These are phyloP conservation scores for Magnusiomyces paraingens DNA, from an alignment of 1,139 yeast species.

Conservation along the genomic window DNA sequence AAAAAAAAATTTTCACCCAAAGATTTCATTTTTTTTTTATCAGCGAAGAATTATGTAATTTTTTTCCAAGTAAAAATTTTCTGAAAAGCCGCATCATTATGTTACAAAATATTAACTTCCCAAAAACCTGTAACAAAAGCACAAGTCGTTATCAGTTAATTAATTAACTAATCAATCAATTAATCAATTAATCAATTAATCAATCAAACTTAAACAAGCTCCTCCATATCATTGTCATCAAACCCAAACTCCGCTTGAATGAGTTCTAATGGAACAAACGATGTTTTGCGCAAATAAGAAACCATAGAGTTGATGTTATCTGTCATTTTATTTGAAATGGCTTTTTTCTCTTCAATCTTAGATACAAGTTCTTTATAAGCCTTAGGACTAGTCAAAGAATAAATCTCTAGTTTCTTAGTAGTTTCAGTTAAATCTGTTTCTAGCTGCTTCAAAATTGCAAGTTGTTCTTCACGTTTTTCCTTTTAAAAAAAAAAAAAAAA, in stretches of 20 bases:
- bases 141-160: neutral
- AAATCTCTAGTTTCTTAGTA: constrained; percentile 21
- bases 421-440: constrained; percentile 15
- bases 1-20: constrained; percentile 2
- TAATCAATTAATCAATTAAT: neutral
- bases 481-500: neutral
- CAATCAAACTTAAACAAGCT: neutral
- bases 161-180: neutral
- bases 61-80: neutral
- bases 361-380: constrained; percentile 12
- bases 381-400: constrained; percentile 26
- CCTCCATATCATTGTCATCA: constrained; percentile 25
- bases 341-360: constrained; percentile 7
- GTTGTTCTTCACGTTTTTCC: constrained; percentile 8
- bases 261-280: constrained; percentile 20
- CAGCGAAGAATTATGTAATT: constrained; percentile 1
- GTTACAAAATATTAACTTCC: neutral
- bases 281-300: constrained; percentile 21
- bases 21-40: neutral
- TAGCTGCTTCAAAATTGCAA: neutral
- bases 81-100: neutral
- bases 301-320: constrained; percentile 30
- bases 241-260: constrained; percentile 26
- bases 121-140: neutral
- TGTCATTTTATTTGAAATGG: constrained; percentile 23